Evolutionary conservation across 176 grass and related monocot species (phyloP), one percentile per base, ranked within the genome.

Genomic region (Oryza glumipatula): DNA sequence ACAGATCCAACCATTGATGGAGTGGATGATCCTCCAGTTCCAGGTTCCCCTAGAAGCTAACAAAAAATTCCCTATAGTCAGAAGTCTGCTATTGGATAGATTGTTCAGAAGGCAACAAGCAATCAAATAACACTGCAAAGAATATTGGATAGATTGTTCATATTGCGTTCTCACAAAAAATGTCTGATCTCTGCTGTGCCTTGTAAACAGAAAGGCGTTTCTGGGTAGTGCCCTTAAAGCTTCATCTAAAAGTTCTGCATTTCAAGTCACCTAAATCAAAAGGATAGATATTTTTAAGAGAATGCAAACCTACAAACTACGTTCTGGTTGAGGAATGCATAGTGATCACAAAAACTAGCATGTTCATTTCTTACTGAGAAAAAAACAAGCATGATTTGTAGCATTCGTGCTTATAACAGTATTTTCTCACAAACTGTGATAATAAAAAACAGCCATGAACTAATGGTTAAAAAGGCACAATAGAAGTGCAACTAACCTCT

Each of bases 1-100:
- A 98, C 96, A 73, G 93, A 89, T 47, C 96, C 96, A 54, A 95
- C 96, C 91, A 98, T 92, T 48, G 96, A 95, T 69, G 96, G 96
- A 52, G 96, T 98, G 80, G 91, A 95, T 89, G 93, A 92, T 80
- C 96, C 96, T 85, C 96, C 96, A 81, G 85, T 82, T 70, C 93
- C 96, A 85, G 93, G 96, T 89, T 98, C 93, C 71, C 96, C 96
- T 14, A 95, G 86, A 80, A 98, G 86, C 93, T 98, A 83, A 14
- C 39, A 60, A 82, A 14, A 83, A 88, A 88, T 71, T 63, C 44
- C 35, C 21, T 38, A 65, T 16, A 15, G 41, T 89, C 61, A 89
- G 32, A 82, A 81, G n/a, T n/a, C n/a, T n/a, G n/a, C n/a, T n/a
- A n/a, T n/a, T n/a, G n/a, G n/a, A n/a, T n/a, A n/a, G n/a, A n/a